Base-by-base conservation (phyloP, 306 rosid genomes). In the barrel medic (Medicago truncatula) region DNA sequence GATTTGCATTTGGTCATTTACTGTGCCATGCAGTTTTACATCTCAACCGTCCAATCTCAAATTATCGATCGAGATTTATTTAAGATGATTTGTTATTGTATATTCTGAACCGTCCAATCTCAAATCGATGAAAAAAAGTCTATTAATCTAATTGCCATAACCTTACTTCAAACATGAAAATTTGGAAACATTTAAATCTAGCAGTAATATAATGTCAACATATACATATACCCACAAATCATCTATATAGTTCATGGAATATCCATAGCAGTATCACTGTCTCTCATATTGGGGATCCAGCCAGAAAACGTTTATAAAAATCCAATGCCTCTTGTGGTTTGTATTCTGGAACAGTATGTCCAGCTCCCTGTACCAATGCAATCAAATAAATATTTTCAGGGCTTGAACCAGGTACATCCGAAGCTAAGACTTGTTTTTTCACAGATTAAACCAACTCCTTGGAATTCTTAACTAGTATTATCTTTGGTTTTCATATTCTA, bases 301-400 rank as follows among this genome's bases (percentile, higher is more conserved):
- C 71, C 13, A 92, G 86, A 75, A 92, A 95, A 28, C 96, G 90
- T 57, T 81, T 80, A 76, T 90, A 95, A 41, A 95, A 80, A 73
- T 92, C 89, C 56, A 92, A 83, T 16, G 97, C 91, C 82, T 95
- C 97, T 68, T 44, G 76, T 0, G 98, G 97, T 79, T 92, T 95
- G 80, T 92, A 92, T 72, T 95, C 98, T 3, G 98, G 97, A 72
- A 95, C 98, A 0, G 98, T 95, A 49, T 95, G 97, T 56, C 98
- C 98, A 66, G 97, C 71, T 69, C 98, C 98, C 97, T 93, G 87
- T 71, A 80, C 8, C 85, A 78, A 73, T 58, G 9, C 78, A 81
- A 67, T 41, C 85, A 85, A 21, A 44, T 18, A 34, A 21, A 44
- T 18, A 34, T 40, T 61, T 41, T 50, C 15, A 34, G 38, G 38